These are phyloP conservation scores for Pseudogymnoascus sp. DNA, from an alignment of 2,329 filamentous ascomycete species.

Conservation along the genomic window DNA sequence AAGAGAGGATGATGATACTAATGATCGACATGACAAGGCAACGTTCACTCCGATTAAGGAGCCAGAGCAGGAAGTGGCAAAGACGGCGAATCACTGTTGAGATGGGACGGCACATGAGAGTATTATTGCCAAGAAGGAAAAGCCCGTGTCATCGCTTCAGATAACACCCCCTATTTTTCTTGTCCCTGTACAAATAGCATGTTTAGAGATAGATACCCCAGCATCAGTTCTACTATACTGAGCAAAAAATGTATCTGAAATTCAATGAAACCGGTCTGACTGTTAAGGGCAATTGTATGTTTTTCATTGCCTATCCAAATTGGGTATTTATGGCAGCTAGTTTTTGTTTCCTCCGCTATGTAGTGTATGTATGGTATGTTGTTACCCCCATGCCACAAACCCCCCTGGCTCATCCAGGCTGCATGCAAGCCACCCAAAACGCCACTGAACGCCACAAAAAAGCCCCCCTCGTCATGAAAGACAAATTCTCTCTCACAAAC, in stretches of 20 bases:
- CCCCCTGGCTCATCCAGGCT: neutral
- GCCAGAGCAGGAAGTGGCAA: neutral
- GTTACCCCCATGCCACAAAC: neutral
- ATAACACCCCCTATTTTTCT: neutral
- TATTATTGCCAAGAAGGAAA: neutral
- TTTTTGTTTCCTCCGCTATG: neutral
- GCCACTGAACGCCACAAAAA: neutral
- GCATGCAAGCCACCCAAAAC: slow-evolving; percentile 8
- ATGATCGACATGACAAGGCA: neutral
- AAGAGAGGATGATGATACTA: neutral
- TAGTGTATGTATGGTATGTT: neutral
- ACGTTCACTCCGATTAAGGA: neutral
- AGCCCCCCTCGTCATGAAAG: neutral
- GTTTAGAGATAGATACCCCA: neutral
- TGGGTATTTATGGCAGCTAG: neutral
- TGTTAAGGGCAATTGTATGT: neutral
- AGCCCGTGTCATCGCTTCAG: neutral
- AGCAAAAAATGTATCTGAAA: neutral
- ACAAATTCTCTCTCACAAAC: no score
- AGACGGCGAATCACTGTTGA: neutral
- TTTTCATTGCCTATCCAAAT: neutral
- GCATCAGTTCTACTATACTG: neutral
- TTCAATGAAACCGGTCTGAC: neutral
- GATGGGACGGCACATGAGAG: neutral
- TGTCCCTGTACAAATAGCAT: neutral